Base-by-base conservation (phyloP, 1,139 yeast species). In the Yamadazyma dushanensis region DNA sequence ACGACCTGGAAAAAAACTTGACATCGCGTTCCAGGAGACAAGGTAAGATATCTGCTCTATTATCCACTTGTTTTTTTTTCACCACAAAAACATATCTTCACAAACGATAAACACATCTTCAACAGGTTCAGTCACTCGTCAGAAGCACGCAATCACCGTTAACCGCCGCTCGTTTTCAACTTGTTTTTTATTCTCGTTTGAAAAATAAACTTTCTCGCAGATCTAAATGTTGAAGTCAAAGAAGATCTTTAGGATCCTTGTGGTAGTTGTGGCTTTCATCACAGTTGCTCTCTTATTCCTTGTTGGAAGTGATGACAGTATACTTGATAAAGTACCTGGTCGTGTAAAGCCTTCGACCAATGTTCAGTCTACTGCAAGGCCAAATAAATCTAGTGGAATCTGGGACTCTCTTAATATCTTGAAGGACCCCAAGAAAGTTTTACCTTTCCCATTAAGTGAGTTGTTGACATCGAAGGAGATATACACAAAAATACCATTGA, bases 241-340 rank as follows among this genome's bases (percentile, higher is more conserved):
- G 32, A 36, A 40, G 14, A 38, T 37, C 27, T 30, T 45, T n/a
- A 34, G 46, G 19, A 28, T 45, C 17, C 32, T 46, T 14, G 24
- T 43, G 18, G 29, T 37, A n/a, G 35, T 47, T n/a, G 42, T 38
- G 8, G 15, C 22, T 11, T 17, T 27, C 13, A 27, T 27, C 22
- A 27, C 30, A 3, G 10, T 27, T 15, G 22, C 10, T 5, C 22
- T 27, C 10, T 4, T 25, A 5, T 25, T 25, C 10, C 18, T 25
- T 11, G 27, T 25, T 6, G 16, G 27, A 8, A 11, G 27, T 4
- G 16, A 25, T 11, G 27, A 25, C 7, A 11, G 6, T 4, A 3
- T 13, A 6, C 16, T 23, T 11, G 26, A 13, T 5, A 5, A 11
- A 3, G n/a, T 15, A 7, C 18, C 27, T 18, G 4, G 16, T 8